Evolutionary conservation across 345 rosid genomes (phyloP), one percentile per base, ranked within the genome.

Genomic region (Xanthoceras sorbifolium): DNA sequence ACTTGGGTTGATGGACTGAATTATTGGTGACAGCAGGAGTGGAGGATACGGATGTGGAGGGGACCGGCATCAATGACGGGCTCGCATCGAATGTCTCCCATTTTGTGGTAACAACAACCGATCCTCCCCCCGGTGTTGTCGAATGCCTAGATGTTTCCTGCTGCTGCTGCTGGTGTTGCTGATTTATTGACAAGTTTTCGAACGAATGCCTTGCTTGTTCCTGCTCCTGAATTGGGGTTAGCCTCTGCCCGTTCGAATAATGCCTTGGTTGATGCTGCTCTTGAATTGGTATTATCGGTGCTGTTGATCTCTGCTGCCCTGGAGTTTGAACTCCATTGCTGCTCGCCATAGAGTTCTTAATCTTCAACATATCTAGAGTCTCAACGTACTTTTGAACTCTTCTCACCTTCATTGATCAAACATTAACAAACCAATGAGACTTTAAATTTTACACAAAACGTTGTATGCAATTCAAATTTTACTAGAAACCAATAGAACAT

Each of bases 341-440:
- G 61, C 60, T 73, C 40, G 83, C 80, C 76, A 52, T 79, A 6
- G 98, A 88, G 88, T 86, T 94, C 76, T 91, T 97, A n/a, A 89
- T 79, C 88, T 94, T 97, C 83, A 97, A 86, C 81, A 82, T 69
- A 82, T 97, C 99, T 64, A 97, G 79, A 40, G 94, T 89, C 79
- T 97, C 98, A 0, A 97, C 99, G 80, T 84, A 97, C 79, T 87
- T 91, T 69, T 97, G 99, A 66, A 97, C 98, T 87, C 98, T 94
- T 64, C 71, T 87, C 84, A 94, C 99, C 99, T 95, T 29, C 70
- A 82, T n/a, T n/a, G n/a, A n/a, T 18, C 48, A 38, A 50, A 48
- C 81, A 26, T 34, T 10, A 38, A 55, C 36, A 34, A 40, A 71
- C 26, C 28, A 22, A 40, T 9, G 9, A 50, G 38, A 7, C 17